Evolutionary conservation across 305 asterid species (phyloP), one percentile per base, ranked within the genome.

Genomic region (Fraxinus nigra): DNA sequence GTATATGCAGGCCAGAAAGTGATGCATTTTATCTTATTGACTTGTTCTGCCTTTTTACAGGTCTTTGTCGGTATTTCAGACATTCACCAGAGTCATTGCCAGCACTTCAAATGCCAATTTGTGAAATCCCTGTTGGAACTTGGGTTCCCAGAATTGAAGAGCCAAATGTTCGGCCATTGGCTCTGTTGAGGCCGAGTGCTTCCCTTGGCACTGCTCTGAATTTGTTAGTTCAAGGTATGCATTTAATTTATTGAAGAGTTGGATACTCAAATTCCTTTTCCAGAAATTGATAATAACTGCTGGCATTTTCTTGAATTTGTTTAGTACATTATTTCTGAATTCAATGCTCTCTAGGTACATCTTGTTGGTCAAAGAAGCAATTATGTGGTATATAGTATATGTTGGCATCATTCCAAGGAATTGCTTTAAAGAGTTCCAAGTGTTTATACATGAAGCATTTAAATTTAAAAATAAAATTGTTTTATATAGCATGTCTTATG

Each of bases 111-210:
- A 81, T 88, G 59, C 98, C 99, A 67, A 88, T 94, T 79, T 84
- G 89, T 80, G 88, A 92, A 37, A 84, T 94, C 72, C 93, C 92
- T 56, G 79, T 94, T 80, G 99, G 98, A 43, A 92, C 99, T 28
- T 95, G 99, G 99, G 94, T 89, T 84, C 99, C 98, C 1, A 87
- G 86, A 87, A 89, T 90, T 84, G 98, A 97, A 80, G 94, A 89
- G 86, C 84, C 93, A 78, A 87, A 88, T 87, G 87, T 88, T 79
- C 93, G 81, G 78, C 98, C 98, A 8, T 85, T 95, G 89, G 98
- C 97, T 28, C 85, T 90, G 90, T 83, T 95, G 93, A 90, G 97
- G 84, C 97, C 97, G 0, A 95, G 86, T 80, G 89, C 97, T 85
- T 92, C 98, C 76, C 93, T 95, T 79, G 90, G 89, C 86, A 89